Evolutionary conservation across 208 protist genomes (phyloP), one percentile per base, ranked within the genome.

Genomic region (Crithidia bombi): DNA sequence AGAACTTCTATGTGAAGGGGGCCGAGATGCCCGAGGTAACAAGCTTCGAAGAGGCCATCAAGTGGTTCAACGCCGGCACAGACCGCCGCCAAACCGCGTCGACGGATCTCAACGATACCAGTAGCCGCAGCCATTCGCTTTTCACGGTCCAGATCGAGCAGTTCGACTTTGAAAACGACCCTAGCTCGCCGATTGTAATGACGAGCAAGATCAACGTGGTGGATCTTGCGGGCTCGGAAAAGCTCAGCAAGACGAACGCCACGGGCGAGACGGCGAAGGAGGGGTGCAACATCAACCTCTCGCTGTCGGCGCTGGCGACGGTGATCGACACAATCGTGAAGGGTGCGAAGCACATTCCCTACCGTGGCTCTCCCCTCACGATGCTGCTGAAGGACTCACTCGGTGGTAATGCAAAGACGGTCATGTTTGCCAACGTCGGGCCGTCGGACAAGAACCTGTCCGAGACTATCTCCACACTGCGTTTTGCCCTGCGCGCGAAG

Each of bases 261-360:
- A 94, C 91, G 9, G 97, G 96, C 28, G 86, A 97, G 38, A 93
- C 89, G 30, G 86, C 96, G 21, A 97, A 95, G 78, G 96, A 98
- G 65, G 96, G 93, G 12, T 92, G 87, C 65, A 97, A 96, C 72
- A 98, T 98, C 51, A 98, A 98, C 74, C 67, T 97, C 17, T 98
- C 94, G 25, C 86, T 98, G 25, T 97, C 91, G 19, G 87, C 86
- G 1, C 80, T 98, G 11, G 97, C 86, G 25, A 96, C 90, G 35
- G 91, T 96, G 41, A 96, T 97, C 66, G 89, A 96, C 77, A 95
- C 88, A 0, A 96, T 97, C 50, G 89, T 96, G 28, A 95, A 96
- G 78, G 86, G 89, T 25, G 82, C 79, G 2, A 90, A 90, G 64
- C 93, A 97, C 79, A 95, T 98, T 55, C 95, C 95, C 0, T 98